Evolutionary conservation across 805 yeast genomes (phyloP).

Genomic region (Ogataea nitratoaversa): DNA sequence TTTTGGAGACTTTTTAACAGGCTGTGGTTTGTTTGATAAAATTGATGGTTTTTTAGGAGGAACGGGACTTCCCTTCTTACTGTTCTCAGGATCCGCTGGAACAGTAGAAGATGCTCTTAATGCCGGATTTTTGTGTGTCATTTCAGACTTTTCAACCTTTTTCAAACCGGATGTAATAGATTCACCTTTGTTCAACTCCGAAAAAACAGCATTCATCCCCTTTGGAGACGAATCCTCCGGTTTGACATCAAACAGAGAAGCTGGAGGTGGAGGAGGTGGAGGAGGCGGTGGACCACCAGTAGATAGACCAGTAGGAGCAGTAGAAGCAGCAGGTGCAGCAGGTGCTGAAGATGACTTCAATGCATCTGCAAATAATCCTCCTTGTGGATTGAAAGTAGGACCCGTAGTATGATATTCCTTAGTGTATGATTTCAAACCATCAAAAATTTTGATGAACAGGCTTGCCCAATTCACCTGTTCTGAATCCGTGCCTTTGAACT

Average conservation of each 20-base stretch:
- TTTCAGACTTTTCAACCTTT: constrained; percentile 88
- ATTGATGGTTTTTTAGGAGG: constrained; percentile 82
- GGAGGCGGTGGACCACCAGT: constrained; percentile 65
- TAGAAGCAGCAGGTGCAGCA: constrained; percentile 23
- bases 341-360: constrained; percentile 26
- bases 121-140: constrained; percentile 89
- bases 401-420: constrained; percentile 82
- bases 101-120: constrained; percentile 58
- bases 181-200: constrained; percentile 85
- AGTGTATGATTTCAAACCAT: constrained; percentile 65
- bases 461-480: constrained; percentile 81
- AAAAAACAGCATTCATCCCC: constrained; percentile 86
- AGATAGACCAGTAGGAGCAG: constrained; percentile 36
- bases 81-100: constrained; percentile 21
- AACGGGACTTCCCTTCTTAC: constrained; percentile 54
- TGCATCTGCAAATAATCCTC: constrained; percentile 59
- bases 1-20: constrained; percentile 39
- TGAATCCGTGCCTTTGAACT: constrained; percentile 66
- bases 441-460: constrained; percentile 56
- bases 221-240: constrained; percentile 22
- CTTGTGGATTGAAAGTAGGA: constrained; percentile 64
- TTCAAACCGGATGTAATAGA: constrained; percentile 78
- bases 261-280: constrained; percentile 88
- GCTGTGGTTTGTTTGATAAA: constrained; percentile 34
- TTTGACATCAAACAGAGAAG: constrained; percentile 52